Evolutionary conservation across 768 basidiomycete genomes (phyloP), one percentile per base, ranked within the genome.

Genomic region (Saitozyma sp.): DNA sequence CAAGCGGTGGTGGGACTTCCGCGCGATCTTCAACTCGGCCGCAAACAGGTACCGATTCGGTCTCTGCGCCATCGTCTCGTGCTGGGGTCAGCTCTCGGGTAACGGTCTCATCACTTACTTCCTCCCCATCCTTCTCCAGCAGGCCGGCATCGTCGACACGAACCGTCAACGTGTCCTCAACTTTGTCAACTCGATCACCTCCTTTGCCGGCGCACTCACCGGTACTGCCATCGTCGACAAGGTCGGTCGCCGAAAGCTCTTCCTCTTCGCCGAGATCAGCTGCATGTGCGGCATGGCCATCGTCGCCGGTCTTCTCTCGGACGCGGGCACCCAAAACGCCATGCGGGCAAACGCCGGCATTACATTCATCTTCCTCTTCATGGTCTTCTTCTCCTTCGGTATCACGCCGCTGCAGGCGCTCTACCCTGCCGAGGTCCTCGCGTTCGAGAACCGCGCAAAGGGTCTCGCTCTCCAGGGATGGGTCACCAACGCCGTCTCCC

Each of bases 391-490:
- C 69, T 84, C 83, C 8, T 83, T 84, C 64, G 85, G 85, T 51
- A 85, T 82, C 82, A 86, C 85, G 2, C 83, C 84, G 1, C 83
- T 86, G 78, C 84, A 85, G 81, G 84, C 82, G 1, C 75, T 85
- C 9, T 86, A 85, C 67, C 83, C 84, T 6, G 82, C 84, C 5
- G 85, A 85, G 72, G 83, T 85, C 10, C 78, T 86, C 8, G 76
- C 80, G 10, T 85, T 83, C 65, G 80, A 85, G 69, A 82, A 82
- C 14, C 78, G 85, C 61, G 83, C 84, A 0, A 85, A 85, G 64
- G 85, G 77, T 19, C 80, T 85, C 39, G 84, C 83, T 0, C 83
- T 84, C 72, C 76, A 84, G 19, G 82, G 81, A 9, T 81, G 84
- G 42, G 78, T 83, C 17, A 71, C 82, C 3, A 83, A 83, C 63